Conservation (phyloP, 352 stramenopile genomes). For the Phytophthora idaei region DNA sequence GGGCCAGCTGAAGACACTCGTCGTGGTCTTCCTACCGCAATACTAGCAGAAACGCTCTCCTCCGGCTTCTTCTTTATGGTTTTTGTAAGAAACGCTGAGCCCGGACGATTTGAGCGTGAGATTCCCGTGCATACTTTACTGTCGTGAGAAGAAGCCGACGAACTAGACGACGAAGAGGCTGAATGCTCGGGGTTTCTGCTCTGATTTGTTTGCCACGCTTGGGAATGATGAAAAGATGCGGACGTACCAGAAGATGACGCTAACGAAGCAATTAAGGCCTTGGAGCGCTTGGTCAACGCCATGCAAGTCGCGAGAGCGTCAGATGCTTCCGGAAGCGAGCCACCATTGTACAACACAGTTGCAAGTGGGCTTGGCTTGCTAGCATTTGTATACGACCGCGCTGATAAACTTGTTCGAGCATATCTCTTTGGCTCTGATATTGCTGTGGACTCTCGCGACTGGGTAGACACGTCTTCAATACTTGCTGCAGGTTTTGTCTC, state of each 20-base stretch:
- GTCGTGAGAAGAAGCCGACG: constrained; percentile 18
- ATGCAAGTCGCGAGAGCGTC: constrained; percentile 44
- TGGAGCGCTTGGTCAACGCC: constrained; percentile 42
- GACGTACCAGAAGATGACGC: constrained; percentile 15
- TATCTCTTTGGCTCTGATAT: background rate
- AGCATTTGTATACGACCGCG: background rate
- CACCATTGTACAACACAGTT: background rate
- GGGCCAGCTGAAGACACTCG: constrained; percentile 27
- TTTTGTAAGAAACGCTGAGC: constrained; percentile 29
- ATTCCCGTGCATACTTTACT: constrained; percentile 10
- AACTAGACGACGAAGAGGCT: constrained; percentile 33
- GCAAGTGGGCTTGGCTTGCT: background rate
- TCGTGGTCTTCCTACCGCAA: constrained; percentile 12
- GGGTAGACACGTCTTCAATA: background rate
- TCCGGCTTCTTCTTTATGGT: constrained; percentile 12
- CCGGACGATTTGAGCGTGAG: constrained; percentile 23
- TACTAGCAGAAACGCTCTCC: background rate
- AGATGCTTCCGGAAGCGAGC: background rate
- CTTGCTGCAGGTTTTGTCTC: constrained; percentile 1
- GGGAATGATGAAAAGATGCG: constrained; percentile 7
- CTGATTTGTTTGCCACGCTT: constrained; percentile 25
- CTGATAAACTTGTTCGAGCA: constrained; percentile 27
- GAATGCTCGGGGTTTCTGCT: constrained; percentile 24
- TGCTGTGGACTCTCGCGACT: background rate
- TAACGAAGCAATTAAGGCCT: constrained; percentile 48